Evolutionary conservation across 495 filamentous ascomycete species (phyloP), one percentile per base, ranked within the genome.

Genomic region (Elasticomyces elasticus): DNA sequence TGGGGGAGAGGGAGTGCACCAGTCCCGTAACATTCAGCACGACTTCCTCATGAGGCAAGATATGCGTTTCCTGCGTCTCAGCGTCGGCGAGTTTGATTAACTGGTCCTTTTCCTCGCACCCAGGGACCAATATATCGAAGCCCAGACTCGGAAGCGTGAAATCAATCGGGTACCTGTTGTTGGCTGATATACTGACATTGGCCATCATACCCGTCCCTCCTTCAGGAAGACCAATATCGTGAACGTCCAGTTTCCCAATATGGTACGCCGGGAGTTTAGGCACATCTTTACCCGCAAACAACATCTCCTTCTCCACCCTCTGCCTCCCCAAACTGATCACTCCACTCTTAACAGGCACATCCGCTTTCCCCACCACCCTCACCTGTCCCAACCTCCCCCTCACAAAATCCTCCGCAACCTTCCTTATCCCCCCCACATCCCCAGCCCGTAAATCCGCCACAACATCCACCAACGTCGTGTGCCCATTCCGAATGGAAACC

Each of bases 371-470:
- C 46, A 79, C 73, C 2, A 97, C 64, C 46, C 74, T 77, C 28
- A 97, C 66, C 46, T 73, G 70, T 1, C 77, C 76, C 46, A 98
- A 66, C 49, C 75, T 79, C 28, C 91, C 90, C 19, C 86, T 79
- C 50, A 98, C 61, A 82, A 87, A 98, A 65, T 95, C 87, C 58
- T 88, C 82, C 17, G 87, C 88, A 52, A 97, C 77, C n/a, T 74
- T 74, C 41, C 85, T 81, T 47, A 95, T 78, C 9, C 81, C 84
- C 54, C 85, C 81, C n/a, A 87, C 70, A 59, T 89, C 81, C 28
- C 86, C 87, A 17, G 87, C 82, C 23, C 75, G 67, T 47, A 95
- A 66, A 55, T 92, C 82, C 27, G 81, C 76, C 51, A 91, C 66
- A 55, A 96, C 82, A 58, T 95, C 86, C 30, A 96, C 70, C 49